phyloP scores from a whole-genome alignment of 139 green algal species.

The Tetratostichococcus sp. region DNA sequence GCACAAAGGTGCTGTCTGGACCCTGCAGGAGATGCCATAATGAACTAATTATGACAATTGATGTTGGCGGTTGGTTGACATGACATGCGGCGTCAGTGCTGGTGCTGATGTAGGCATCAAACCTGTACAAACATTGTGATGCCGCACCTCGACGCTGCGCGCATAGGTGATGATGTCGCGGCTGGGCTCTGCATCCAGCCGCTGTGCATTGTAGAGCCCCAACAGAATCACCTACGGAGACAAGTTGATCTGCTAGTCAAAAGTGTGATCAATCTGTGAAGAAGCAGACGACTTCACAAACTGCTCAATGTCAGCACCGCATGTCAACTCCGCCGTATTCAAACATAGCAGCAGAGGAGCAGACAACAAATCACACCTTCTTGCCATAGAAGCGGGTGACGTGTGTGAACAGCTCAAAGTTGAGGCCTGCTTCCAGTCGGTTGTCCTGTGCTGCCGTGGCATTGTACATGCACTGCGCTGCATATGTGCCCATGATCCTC shows the following conservation, averaged over 20 bases:
- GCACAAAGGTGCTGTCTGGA: constrained; percentile 57
- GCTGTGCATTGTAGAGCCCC: constrained; percentile 84
- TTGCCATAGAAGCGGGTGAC: constrained; percentile 73
- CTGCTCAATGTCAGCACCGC: no score
- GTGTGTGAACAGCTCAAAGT: constrained; percentile 88
- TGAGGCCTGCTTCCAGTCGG: constrained; percentile 43
- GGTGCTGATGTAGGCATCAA: no score
- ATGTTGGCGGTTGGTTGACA: no score
- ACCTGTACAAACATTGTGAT: no score
- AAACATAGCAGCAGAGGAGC: no score
- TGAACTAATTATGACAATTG: neutral
- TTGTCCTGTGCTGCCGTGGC: constrained; percentile 34
- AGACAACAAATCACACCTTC: constrained; percentile 44
- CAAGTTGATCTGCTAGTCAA: neutral
- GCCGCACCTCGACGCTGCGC: constrained; percentile 4
- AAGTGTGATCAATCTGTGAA: no score
- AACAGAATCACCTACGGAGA: constrained; percentile 65
- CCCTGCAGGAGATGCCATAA: constrained; percentile 9
- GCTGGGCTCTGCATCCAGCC: constrained; percentile 48
- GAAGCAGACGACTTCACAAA: no score
- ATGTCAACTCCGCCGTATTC: no score
- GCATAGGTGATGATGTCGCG: constrained; percentile 62
- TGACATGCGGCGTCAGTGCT: no score
- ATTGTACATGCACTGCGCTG: constrained; percentile 60
- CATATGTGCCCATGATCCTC: constrained; percentile 54